A percentile compares a stretch with the other conserved stretches of the same genome.
phyloP scores from a whole-genome alignment of 257 asterid species.

The Mentha longifolia region DNA sequence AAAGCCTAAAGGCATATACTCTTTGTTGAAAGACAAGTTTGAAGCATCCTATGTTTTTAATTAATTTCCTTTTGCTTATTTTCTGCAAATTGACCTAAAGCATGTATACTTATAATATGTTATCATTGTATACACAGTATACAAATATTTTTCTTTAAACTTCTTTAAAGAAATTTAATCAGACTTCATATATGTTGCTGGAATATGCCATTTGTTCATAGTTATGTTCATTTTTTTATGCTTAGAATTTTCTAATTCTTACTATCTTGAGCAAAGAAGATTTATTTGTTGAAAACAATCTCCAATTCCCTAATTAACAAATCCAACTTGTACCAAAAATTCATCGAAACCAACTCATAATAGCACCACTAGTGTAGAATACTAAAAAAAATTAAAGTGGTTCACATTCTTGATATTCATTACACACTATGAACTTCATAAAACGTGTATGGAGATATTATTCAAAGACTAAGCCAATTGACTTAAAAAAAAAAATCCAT shows the following conservation, averaged over 20 bases:
- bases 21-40: conserved; percentile 40
- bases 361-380: neutral
- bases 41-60: conserved; percentile 41
- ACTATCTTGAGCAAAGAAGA: too few relatives aligned
- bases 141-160: too few relatives aligned
- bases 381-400: neutral
- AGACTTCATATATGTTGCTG: too few relatives aligned
- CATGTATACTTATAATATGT: neutral
- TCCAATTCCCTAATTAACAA: neutral
- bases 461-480: conserved; percentile 6
- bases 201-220: too few relatives aligned
- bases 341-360: neutral
- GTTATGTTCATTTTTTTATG: too few relatives aligned
- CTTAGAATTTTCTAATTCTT: neutral
- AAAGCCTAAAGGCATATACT: conserved; percentile 33
- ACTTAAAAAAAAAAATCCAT: neutral
- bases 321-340: neutral
- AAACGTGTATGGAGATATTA: conserved; percentile 20
- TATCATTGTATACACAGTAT: too few relatives aligned
- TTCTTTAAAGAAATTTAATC: too few relatives aligned
- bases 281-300: neutral
- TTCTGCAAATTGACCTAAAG: neutral
- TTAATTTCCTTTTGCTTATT: conserved; percentile 24
- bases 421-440: conserved; percentile 7
- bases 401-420: conserved; percentile 5